Evolutionary conservation across 1,284 basidiomycete species (phyloP).

Genomic region (Xerocomus amazonicus): DNA sequence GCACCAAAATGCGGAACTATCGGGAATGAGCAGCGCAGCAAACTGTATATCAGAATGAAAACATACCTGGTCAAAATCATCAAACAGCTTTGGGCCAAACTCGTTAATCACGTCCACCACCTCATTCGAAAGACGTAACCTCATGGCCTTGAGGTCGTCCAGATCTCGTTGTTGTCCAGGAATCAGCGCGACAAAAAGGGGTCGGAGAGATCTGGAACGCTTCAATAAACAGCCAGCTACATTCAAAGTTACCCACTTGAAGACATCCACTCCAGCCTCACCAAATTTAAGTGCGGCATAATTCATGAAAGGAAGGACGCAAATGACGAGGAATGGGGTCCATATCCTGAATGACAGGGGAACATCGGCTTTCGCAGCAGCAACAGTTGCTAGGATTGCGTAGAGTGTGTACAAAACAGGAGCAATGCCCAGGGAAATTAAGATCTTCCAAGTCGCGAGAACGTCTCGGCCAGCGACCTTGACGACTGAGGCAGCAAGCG

Average conservation of each 20-base stretch:
- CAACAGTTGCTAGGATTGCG: conserved; percentile 73
- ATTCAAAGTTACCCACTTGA: conserved; percentile 65
- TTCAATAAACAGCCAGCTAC: conserved; percentile 37
- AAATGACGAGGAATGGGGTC: conserved; percentile 79
- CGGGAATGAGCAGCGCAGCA: conserved; percentile 6
- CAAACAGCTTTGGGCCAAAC: conserved; percentile 84
- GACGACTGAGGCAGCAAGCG: conserved; percentile 92
- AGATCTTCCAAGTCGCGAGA: conserved; percentile 96
- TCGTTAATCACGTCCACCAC: conserved; percentile 88
- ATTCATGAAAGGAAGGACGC: conserved; percentile 83
- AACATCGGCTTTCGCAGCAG: conserved; percentile 69
- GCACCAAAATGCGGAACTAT: conserved; percentile 79
- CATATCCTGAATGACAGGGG: conserved; percentile 65
- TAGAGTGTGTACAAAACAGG: conserved; percentile 88
- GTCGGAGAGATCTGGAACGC: conserved; percentile 77
- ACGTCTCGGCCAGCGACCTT: conserved; percentile 96
- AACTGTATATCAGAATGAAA: conserved; percentile 1
- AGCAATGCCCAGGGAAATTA: conserved; percentile 89
- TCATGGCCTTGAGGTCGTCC: conserved; percentile 75
- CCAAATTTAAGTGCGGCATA: conserved; percentile 97
- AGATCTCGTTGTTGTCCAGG: conserved; percentile 90
- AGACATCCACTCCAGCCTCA: conserved; percentile 97
- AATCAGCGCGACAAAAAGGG: conserved; percentile 85
- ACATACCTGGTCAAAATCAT: conserved; percentile 81
- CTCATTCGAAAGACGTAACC: conserved; percentile 81